Evolutionary conservation across 768 basidiomycete species (phyloP), one percentile per base, ranked within the genome.

Genomic region (Leccinellum rugosiceps): DNA sequence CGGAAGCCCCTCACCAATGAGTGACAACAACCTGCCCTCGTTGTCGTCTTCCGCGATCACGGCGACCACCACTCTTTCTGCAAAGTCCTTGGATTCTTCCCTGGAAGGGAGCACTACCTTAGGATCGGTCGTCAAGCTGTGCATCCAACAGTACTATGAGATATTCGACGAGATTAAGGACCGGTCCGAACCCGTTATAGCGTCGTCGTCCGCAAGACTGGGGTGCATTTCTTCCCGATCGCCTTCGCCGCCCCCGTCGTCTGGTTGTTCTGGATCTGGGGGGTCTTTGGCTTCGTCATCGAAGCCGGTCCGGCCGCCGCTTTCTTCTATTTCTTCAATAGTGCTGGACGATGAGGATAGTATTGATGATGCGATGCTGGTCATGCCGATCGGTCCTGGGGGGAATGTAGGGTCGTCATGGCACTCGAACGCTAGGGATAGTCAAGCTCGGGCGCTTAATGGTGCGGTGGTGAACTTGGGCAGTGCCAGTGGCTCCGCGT

Each of bases 81-180:
- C 41, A 19, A 57, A 59, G n/a, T 67, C 65, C 48, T 54, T 69
- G n/a, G 66, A 68, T 47, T 63, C 75, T 2, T 63, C 62, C 28
- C 58, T 60, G 4, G 80, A 83, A 63, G 81, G 80, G 32, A 75
- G 75, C 61, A 84, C 83, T 9, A 91, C 90, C 1, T 76, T 94
- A 0, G 90, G 90, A 3, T 76, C 78, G 59, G 75, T 93, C 43
- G 77, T 92, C 70, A 85, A 85, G 66, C 73, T 90, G 44, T 93
- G 89, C 69, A 92, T 93, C 51, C 81, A 88, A 64, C 83, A 83
- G 44, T 94, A 93, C 68, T 92, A 87, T 68, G 92, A 94, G 68
- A 76, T 93, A 30, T 94, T 94, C 63, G 91, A 92, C 67, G 92
- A 93, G 63, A 72, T 87, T n/a, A 74, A 70, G 56, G 92, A 92